These are phyloP conservation scores for Hanseniaspora clermontiae DNA, from an alignment of 805 yeast species.

Conservation along the genomic window DNA sequence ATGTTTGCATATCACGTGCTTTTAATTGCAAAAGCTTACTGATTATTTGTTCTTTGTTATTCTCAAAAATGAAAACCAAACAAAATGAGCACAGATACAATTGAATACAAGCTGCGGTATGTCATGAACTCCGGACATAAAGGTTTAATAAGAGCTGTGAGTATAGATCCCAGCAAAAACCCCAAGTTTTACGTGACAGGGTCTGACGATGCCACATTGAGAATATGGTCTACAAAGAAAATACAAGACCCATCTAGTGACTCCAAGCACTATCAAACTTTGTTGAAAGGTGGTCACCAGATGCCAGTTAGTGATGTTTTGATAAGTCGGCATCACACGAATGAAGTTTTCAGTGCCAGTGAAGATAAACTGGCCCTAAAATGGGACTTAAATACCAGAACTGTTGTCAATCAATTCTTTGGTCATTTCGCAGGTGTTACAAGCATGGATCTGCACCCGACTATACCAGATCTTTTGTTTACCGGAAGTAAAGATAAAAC, in stretches of 20 bases:
- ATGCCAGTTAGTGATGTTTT: constrained; percentile 75
- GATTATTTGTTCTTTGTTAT: background rate
- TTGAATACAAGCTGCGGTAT: constrained; percentile 1
- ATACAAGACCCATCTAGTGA: constrained; percentile 53
- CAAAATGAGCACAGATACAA: background rate
- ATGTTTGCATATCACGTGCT: background rate
- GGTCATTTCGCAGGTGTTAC: constrained; percentile 90
- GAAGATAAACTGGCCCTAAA: constrained; percentile 89
- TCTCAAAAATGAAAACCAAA: background rate
- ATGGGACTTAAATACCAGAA: constrained; percentile 88
- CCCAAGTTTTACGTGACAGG: constrained; percentile 85
- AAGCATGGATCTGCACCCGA: constrained; percentile 75
- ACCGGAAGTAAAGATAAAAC: constrained; percentile 85
- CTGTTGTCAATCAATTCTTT: constrained; percentile 72
- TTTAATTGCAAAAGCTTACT: background rate
- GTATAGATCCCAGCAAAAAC: constrained; percentile 67
- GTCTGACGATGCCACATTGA: constrained; percentile 74
- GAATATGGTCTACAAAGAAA: constrained; percentile 47
- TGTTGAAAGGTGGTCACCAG: constrained; percentile 70
- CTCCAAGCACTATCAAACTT: constrained; percentile 38
- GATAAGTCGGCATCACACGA: constrained; percentile 67
- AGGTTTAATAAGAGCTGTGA: constrained; percentile 82
- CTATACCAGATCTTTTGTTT: constrained; percentile 58
- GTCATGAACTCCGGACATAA: constrained; percentile 78
- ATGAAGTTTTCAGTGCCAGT: constrained; percentile 68